Conservation (phyloP, 2,329 filamentous ascomycete genomes). For the Talaromyces piceae region DNA sequence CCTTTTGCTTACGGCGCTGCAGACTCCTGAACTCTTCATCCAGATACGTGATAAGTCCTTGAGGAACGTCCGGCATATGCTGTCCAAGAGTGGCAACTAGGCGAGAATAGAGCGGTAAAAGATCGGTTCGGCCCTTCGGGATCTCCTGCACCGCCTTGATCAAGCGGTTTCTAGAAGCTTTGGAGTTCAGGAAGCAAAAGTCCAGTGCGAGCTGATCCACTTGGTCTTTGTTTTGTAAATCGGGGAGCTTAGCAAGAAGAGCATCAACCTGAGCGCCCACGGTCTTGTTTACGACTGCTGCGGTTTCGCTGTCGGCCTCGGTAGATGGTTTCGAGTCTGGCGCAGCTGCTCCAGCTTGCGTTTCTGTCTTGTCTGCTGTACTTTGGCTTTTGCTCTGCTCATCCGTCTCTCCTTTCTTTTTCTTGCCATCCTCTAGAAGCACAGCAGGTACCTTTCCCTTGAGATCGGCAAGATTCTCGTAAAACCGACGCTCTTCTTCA, state of each 20-base stretch:
- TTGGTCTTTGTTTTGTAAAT: slow-evolving; percentile 81
- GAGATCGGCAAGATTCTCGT: slow-evolving; percentile 91
- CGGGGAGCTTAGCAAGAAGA: slow-evolving; percentile 76
- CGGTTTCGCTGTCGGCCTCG: slow-evolving; percentile 73
- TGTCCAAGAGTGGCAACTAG: slow-evolving; percentile 87
- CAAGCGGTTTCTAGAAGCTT: slow-evolving; percentile 89
- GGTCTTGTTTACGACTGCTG: slow-evolving; percentile 93
- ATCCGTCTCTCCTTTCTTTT: slow-evolving; percentile 77
- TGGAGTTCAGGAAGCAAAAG: slow-evolving; percentile 97
- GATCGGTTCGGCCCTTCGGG: slow-evolving; percentile 84
- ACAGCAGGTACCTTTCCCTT: slow-evolving; percentile 94
- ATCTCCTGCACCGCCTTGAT: slow-evolving; percentile 91
- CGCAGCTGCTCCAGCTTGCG: slow-evolving; percentile 35
- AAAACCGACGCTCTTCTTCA: slow-evolving; percentile 94
- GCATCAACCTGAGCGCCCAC: slow-evolving; percentile 95
- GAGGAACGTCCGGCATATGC: slow-evolving; percentile 91
- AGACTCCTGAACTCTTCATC: slow-evolving; percentile 96
- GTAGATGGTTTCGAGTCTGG: slow-evolving; percentile 43
- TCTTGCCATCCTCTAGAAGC: slow-evolving; percentile 86
- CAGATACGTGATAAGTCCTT: slow-evolving; percentile 82
- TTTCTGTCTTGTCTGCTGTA: slow-evolving; percentile 37
- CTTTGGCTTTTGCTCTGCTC: slow-evolving; percentile 59
- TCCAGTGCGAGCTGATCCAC: slow-evolving; percentile 91
- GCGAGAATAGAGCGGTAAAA: slow-evolving; percentile 85
- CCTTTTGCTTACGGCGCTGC: slow-evolving; percentile 93